Evolutionary conservation across 306 rosid species (phyloP), one percentile per base, ranked within the genome.

Genomic region (Crotalaria pallida): DNA sequence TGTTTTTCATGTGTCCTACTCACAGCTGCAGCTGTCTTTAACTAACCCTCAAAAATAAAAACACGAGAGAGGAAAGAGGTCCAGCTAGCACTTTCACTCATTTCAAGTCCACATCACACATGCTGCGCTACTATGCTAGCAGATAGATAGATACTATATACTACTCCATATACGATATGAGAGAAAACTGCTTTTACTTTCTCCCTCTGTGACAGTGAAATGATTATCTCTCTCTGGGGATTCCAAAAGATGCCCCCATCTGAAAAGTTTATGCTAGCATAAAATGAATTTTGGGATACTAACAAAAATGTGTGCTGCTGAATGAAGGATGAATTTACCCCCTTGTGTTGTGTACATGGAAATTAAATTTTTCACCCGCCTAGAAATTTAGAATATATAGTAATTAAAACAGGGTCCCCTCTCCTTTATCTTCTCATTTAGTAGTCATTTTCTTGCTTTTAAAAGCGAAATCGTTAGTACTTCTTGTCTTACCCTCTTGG

Each of bases 71-170:
- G 5, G 5, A 29, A 16, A 41, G 47, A n/a, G n/a, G n/a, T n/a
- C n/a, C n/a, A n/a, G n/a, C n/a, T n/a, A n/a, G n/a, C n/a, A n/a
- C n/a, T n/a, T n/a, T n/a, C n/a, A 29, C 10, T 43, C 7, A 72
- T 47, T 59, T 61, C 26, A n/a, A 15, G 75, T 72, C 75, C 44
- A 50, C 79, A 79, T 79, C 78, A 55, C 58, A 58, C 70, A 78
- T 65, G 82, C 64, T n/a, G n/a, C n/a, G n/a, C n/a, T n/a, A n/a
- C n/a, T n/a, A 71, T 56, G n/a, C 29, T 57, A 43, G 19, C 70
- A 36, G 43, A 72, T 31, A 31, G 36, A 47, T 65, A n/a, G n/a
- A n/a, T n/a, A n/a, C n/a, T n/a, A n/a, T n/a, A n/a, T n/a, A n/a
- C n/a, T n/a, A n/a, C n/a, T n/a, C n/a, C n/a, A n/a, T n/a, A n/a